Evolutionary conservation across 192 early-diverging fungal genomes (phyloP), one percentile per base, ranked within the genome.

Genomic region (Neocallimastix lanati): DNA sequence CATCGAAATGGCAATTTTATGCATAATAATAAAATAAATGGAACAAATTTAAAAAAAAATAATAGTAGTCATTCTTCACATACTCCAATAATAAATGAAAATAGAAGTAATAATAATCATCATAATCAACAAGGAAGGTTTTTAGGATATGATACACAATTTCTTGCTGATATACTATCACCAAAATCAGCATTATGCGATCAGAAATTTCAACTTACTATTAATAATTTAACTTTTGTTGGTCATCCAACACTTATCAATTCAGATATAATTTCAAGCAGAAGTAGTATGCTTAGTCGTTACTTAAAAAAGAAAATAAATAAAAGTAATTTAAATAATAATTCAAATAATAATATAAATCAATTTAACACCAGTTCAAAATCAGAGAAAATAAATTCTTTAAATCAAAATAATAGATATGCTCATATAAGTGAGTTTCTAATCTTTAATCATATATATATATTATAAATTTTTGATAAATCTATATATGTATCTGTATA

Each of bases 181-280:
- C 96, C 96, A 13, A 94, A 92, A 84, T 85, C 88, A 27, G 85
- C 90, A 29, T 86, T 95, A 29, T 91, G 94, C 82, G 93, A 95
- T 82, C 86, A 87, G 76, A 87, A 91, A 77, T 98, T 98, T 83
- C 93, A 95, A 81, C 86, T 98, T 67, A 87, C 91, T 3, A 91
- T 98, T 13, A 93, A 97, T 83, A 91, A 93, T 76, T 81, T 96
- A 78, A 90, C 92, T 14, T 96, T 98, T 91, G 87, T 93, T 4
- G 93, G 93, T 76, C 83, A 91, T 85, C 88, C 92, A 38, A 87
- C 93, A 67, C 85, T 93, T 9, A 82, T 92, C 30, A 85, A 88
- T 76, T 87, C 88, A 29, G 85, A 89, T 29, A 88, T 76, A 87
- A 86, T 21, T n/a, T 11, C 78, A 90, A 82, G 80, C 87, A 80